Conservation (phyloP, 2,329 filamentous ascomycete genomes). For the Aspergillus alliaceus region DNA sequence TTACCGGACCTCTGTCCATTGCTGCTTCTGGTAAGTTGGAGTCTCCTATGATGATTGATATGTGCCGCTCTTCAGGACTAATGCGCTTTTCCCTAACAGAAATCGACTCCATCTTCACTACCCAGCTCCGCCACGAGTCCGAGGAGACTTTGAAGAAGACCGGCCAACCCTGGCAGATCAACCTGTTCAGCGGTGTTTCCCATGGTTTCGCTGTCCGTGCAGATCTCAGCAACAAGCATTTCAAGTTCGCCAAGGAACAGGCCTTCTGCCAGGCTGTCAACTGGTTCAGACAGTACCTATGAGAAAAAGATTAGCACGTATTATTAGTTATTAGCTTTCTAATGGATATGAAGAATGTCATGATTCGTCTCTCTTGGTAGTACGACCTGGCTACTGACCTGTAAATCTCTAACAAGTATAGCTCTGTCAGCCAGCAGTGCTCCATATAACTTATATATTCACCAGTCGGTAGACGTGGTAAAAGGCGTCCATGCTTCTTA, state of each 20-base stretch:
- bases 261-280: constrained; percentile 74
- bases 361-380: no score
- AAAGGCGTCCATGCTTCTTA: no score
- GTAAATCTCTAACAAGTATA: no score
- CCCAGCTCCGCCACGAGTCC: constrained; percentile 62
- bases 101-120: constrained; percentile 65
- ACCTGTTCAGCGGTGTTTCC: constrained; percentile 66
- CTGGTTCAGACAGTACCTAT: constrained; percentile 71
- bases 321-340: background rate
- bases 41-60: background rate
- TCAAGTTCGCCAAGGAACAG: constrained; percentile 75
- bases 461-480: no score
- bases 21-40: constrained; percentile 50
- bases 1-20: constrained; percentile 69
- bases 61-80: background rate
- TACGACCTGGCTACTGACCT: no score
- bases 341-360: constrained; percentile 9
- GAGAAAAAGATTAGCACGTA: constrained; percentile 13
- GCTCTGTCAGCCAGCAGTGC: no score
- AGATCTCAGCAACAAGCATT: constrained; percentile 57
- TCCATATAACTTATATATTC: no score
- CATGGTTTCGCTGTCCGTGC: constrained; percentile 76
- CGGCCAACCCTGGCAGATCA: constrained; percentile 70
- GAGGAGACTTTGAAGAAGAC: constrained; percentile 62
- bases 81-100: constrained; percentile 41